These are phyloP conservation scores for Cyclospora cayetanensis DNA, from an alignment of 169 alveolate species.

Conservation along the genomic window DNA sequence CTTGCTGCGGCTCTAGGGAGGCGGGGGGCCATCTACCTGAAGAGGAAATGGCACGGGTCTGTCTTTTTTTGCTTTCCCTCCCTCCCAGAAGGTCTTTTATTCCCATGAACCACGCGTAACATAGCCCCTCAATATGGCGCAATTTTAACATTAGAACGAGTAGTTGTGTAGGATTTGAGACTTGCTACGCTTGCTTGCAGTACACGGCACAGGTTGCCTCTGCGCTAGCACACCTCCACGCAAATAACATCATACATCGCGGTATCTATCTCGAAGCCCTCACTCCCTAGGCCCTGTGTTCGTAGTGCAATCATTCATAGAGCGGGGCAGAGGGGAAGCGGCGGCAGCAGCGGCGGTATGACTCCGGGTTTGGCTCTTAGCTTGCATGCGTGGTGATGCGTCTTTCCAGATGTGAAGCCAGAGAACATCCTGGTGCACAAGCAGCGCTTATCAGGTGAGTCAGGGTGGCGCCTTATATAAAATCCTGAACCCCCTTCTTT, in stretches of 20 bases:
- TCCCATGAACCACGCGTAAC: neutral
- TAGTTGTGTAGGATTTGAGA: neutral
- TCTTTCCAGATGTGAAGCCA: slow-evolving; percentile 31
- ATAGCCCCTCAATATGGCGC: neutral
- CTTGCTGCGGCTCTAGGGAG: neutral
- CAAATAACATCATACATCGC: slow-evolving; percentile 9
- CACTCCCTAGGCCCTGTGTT: neutral
- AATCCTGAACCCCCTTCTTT: no score
- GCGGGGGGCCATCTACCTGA: slow-evolving; percentile 11
- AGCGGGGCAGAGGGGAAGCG: neutral
- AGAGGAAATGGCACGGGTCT: neutral
- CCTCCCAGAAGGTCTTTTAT: neutral
- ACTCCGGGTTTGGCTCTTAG: neutral
- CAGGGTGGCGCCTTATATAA: no score
- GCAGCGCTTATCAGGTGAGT: neutral
- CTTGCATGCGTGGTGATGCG: neutral
- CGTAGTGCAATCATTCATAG: neutral
- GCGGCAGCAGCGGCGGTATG: neutral
- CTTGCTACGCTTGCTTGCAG: neutral
- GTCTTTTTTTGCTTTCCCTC: neutral
- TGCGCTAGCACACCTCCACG: slow-evolving; percentile 41
- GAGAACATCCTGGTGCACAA: slow-evolving; percentile 49
- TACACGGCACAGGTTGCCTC: neutral
- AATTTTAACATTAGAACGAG: neutral
- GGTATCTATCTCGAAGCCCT: neutral